Conservation (phyloP, 768 basidiomycete species). For the Suillus subluteus region DNA sequence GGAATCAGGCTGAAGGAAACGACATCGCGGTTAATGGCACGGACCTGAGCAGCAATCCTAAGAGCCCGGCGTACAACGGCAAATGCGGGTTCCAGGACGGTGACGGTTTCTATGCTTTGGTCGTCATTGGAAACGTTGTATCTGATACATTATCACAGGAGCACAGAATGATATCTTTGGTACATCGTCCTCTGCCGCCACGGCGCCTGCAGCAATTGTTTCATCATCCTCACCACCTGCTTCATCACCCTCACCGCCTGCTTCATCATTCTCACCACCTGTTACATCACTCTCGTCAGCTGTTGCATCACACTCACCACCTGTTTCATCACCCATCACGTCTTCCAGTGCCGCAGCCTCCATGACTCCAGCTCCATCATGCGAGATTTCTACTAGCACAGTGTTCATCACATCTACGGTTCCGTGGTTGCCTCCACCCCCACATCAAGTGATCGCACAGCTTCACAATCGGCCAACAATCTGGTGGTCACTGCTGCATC, state of each 20-base stretch:
- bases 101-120: constrained; percentile 22
- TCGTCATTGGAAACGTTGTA: neutral
- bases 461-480: constrained; percentile 1
- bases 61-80: constrained; percentile 52
- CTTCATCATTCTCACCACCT: neutral
- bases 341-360: neutral
- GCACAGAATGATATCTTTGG: constrained; percentile 19
- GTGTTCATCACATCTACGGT: neutral
- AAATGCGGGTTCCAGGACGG: constrained; percentile 54
- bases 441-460: too few relatives aligned
- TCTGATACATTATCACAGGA: constrained; percentile 7
- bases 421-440: neutral
- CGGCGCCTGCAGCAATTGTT: neutral
- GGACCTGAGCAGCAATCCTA: constrained; percentile 42
- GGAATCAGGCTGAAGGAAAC: constrained; percentile 53
- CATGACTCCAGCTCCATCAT: neutral
- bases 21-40: constrained; percentile 48
- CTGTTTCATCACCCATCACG: neutral
- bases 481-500: neutral
- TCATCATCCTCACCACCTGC: neutral
- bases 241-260: neutral
- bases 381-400: neutral
- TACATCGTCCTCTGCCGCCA: constrained; percentile 1
- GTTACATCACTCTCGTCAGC: neutral
- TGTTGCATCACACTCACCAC: neutral